Conservation (phyloP, 2,329 filamentous ascomycete genomes). For the Ceratocystis huliohia region DNA sequence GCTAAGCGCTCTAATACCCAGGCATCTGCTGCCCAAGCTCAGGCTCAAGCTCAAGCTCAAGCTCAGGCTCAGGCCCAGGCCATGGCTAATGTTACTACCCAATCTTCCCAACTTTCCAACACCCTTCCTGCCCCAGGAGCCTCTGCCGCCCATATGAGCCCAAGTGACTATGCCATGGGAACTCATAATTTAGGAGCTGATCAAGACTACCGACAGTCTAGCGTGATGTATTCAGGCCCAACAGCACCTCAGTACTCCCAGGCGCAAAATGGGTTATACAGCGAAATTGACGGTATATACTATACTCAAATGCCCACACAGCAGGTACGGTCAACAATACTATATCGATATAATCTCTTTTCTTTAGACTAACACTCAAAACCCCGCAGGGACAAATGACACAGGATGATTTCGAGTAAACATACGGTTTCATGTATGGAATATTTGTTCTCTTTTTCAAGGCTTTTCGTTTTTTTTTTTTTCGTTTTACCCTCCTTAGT, state of each 20-base stretch:
- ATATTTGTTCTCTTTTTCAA: neutral
- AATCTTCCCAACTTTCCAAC: neutral
- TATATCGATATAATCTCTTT: neutral
- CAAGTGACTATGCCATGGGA: conserved; percentile 46
- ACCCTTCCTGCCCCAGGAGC: neutral
- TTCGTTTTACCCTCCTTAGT: neutral
- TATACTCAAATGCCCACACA: conserved; percentile 72
- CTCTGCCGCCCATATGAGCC: conserved; percentile 7
- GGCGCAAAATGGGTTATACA: conserved; percentile 66
- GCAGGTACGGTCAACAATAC: conserved; percentile 47
- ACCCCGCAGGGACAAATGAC: conserved; percentile 33
- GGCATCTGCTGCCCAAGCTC: conserved; percentile 29
- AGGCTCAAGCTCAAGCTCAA: conserved; percentile 18
- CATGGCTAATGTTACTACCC: conserved; percentile 9
- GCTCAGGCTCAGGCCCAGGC: conserved; percentile 15
- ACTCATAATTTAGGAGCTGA: conserved; percentile 54
- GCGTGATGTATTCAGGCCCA: conserved; percentile 67
- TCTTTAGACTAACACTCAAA: conserved; percentile 7
- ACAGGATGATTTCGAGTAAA: conserved; percentile 36
- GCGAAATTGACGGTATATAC: conserved; percentile 75
- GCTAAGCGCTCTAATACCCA: conserved; percentile 59
- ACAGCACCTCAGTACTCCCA: conserved; percentile 65
- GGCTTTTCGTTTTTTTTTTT: neutral
- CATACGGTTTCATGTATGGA: neutral
- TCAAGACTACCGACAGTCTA: conserved; percentile 64